Percentiles rank a stretch among this genome's conserved stretches.
These are phyloP conservation scores for Castanea mollissima DNA, from an alignment of 306 rosid species.

Conservation along the genomic window DNA sequence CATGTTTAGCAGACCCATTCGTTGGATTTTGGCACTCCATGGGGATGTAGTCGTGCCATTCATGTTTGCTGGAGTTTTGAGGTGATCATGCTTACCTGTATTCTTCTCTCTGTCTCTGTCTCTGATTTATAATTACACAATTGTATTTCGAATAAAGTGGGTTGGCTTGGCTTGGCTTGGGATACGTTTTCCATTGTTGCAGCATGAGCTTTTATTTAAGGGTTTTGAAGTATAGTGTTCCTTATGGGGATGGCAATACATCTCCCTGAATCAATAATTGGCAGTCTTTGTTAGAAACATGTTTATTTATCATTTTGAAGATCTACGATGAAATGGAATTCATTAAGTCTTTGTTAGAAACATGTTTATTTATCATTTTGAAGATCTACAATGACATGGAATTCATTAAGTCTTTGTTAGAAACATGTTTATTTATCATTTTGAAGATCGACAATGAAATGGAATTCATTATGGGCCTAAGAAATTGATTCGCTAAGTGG, in stretches of 20 bases:
- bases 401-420: no score
- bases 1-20: slow-evolving; percentile 90
- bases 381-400: no score
- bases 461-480: background rate
- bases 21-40: slow-evolving; percentile 93
- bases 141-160: background rate
- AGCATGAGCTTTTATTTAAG: background rate
- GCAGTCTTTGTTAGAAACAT: no score
- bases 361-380: no score
- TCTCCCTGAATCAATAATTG: no score
- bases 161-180: background rate
- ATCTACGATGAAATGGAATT: no score
- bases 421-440: no score
- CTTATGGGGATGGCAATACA: background rate
- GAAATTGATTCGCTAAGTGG: background rate
- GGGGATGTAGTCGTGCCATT: slow-evolving; percentile 89
- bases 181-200: background rate
- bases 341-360: no score
- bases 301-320: no score
- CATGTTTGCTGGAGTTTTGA: slow-evolving; percentile 69
- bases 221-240: background rate
- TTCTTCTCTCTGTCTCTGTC: background rate
- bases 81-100: slow-evolving; percentile 41
- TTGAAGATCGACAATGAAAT: background rate
- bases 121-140: background rate